Evolutionary conservation across 2,329 filamentous ascomycete species (phyloP).

Genomic region (Dryadomyces sulphureus): DNA sequence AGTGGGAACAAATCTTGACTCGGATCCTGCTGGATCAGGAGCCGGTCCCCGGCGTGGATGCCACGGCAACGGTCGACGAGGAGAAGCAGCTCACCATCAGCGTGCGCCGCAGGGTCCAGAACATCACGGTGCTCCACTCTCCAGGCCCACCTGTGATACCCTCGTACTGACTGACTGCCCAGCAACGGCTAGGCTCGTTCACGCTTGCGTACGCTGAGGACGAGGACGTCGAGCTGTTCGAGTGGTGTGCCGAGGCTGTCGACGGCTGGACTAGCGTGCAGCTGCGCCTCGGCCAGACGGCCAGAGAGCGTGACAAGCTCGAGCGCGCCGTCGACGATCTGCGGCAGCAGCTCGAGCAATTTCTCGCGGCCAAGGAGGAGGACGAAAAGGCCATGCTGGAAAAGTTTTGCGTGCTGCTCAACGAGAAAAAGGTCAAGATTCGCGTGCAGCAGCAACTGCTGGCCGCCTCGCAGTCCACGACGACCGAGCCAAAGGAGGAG

Average conservation of each 20-base stretch:
- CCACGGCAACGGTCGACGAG: conserved; percentile 41
- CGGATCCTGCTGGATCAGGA: conserved; percentile 37
- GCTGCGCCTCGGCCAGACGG: conserved; percentile 26
- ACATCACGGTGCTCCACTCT: conserved; percentile 47
- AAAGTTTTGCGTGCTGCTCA: conserved; percentile 57
- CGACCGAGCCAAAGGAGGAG: background rate
- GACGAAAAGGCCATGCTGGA: conserved; percentile 52
- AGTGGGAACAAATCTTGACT: conserved; percentile 51
- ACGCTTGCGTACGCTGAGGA: conserved; percentile 38
- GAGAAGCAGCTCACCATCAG: conserved; percentile 42
- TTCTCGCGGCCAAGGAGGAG: conserved; percentile 49
- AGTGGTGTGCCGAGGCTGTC: conserved; percentile 52
- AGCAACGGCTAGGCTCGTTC: conserved; percentile 59
- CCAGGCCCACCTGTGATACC: background rate
- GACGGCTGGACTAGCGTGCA: conserved; percentile 30
- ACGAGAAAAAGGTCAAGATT: conserved; percentile 71
- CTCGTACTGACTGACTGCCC: conserved; percentile 7
- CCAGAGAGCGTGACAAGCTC: conserved; percentile 28
- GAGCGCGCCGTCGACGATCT: conserved; percentile 43
- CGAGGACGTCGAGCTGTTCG: conserved; percentile 48
- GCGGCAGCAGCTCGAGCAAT: conserved; percentile 47
- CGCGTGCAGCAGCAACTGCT: conserved; percentile 55
- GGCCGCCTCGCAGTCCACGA: conserved; percentile 2
- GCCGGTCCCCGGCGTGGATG: conserved; percentile 38
- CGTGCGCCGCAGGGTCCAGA: conserved; percentile 49